Conservation (phyloP, 257 asterid genomes). For the Misopates orontium region DNA sequence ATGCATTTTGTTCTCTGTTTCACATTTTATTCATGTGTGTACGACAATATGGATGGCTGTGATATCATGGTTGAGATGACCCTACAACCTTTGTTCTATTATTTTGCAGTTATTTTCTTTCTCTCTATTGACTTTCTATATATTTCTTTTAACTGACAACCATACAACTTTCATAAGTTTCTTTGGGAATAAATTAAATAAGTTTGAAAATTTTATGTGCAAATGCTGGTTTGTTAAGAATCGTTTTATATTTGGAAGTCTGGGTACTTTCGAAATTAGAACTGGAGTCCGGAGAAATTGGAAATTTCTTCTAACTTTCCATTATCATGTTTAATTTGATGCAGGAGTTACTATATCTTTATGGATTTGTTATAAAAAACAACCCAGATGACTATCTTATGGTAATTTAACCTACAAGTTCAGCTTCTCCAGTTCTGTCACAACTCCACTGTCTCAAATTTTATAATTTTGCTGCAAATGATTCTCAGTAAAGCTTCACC, state of each 20-base stretch:
- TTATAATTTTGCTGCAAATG: not conserved
- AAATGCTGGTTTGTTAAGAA: slow-evolving; percentile 7
- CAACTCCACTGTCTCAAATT: not conserved
- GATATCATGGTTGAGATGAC: not conserved
- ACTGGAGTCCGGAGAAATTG: not conserved
- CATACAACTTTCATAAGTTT: not conserved
- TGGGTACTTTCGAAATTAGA: not conserved
- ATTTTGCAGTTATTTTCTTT: not conserved
- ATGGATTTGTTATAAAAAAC: slow-evolving; percentile 78
- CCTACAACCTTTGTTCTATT: not conserved
- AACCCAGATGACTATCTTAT: slow-evolving; percentile 92
- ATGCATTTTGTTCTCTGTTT: not conserved
- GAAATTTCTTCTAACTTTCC: not conserved
- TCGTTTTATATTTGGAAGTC: not conserved
- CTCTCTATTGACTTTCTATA: not conserved
- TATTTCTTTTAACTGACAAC: not conserved
- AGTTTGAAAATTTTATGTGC: not conserved
- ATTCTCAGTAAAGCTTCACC: slow-evolving; percentile 9
- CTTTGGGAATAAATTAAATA: not conserved
- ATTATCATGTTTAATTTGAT: slow-evolving; percentile 29
- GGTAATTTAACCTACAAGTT: slow-evolving; percentile 44
- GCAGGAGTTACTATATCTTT: slow-evolving; percentile 93
- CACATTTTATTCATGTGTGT: not conserved
- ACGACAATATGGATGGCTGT: not conserved
- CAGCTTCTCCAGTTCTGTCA: not conserved